Base-by-base conservation (phyloP, 1,139 yeast species). In the Entelexis paramagnoliae region DNA sequence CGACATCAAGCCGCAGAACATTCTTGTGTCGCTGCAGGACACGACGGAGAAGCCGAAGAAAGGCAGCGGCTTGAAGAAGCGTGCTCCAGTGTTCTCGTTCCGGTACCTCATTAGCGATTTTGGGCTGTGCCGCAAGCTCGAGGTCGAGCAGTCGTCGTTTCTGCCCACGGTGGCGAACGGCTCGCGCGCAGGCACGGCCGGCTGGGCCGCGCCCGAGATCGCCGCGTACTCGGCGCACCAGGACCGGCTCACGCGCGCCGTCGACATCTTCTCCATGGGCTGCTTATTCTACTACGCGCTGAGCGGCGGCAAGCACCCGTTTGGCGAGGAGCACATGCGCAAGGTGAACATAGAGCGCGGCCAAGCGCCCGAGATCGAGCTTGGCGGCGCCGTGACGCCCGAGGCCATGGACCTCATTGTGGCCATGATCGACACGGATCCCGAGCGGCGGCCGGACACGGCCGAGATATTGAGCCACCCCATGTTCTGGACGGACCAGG, bases 201-300 rank as follows among this genome's bases (percentile, higher is more conserved):
- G 99, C 1, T 91, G 98, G 98, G 77, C 97, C 60, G 97, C 98
- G 0, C 98, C 98, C 0, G 99, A 91, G 64, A 71, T 91, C 35
- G 68, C 41, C 6, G 33, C 36, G 14, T 40, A 52, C 22, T 32
- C 46, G 7, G 36, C 46, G 29, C 9, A n/a, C 30, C 46, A 43
- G 46, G 46, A 43, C 30, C 72, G 96, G 51, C 73, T 91, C 46
- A 91, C 97, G 0, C 78, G 91, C 58, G 91, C 96, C 0, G 86
- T 93, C 55, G 99, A 91, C 66, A 84, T 91, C 5, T 91, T 93
- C 64, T 85, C 97, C 0, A 71, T 89, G 57, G 99, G 98, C 0
- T 93, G 98, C 69, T 93, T 91, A 0, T 93, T 86, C 64, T 89
- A 77, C 64, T 93, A 88, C 64, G 83, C 89, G 39, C 68, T 93